Evolutionary conservation across 1,139 yeast genomes (phyloP), one percentile per base, ranked within the genome.

Genomic region (Blastobotrys aristatus): DNA sequence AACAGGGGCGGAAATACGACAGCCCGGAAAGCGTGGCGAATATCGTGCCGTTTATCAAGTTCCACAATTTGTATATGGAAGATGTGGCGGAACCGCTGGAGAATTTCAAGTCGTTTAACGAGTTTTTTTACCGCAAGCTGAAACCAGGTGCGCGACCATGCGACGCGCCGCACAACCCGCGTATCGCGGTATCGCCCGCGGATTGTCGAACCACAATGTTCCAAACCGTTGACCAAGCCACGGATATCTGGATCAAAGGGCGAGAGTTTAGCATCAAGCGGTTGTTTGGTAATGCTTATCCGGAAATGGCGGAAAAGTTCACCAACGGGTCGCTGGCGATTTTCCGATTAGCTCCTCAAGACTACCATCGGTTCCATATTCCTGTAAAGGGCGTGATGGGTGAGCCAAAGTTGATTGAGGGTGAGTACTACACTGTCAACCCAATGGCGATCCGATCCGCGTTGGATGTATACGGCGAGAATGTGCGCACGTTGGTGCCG

Each of bases 371-470:
- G 38, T 90, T 92, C 67, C 98, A 92, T 63, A 75, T 81, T 13
- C 96, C 97, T 0, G 90, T 90, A 1, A 76, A 76, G 51, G 97
- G 97, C 1, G 63, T 63, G 0, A 67, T 92, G 37, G 85, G 84
- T 0, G 71, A 76, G 50, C 82, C 94, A 26, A 74, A 74, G 49
- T 74, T 72, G 53, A 84, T 92, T 39, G 84, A 79, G 38, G 98
- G 97, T 0, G 95, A 89, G 58, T 92, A 92, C 64, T 92, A 88
- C 62, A 92, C 97, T 0, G 98, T 92, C 11, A 92, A 92, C 60
- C 97, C 97, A 1, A 92, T 92, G 97, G 97, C 97, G 0, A 77
- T 92, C 40, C 70, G 97, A 50, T 85, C 95, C 0, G 79, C 81
- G 1, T 57, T 92, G 47, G 97, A 92, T 65, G 97, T 92, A 1